phyloP scores from a whole-genome alignment of 2,329 filamentous ascomycete genomes.

The Myriosclerotinia duriaeana region DNA sequence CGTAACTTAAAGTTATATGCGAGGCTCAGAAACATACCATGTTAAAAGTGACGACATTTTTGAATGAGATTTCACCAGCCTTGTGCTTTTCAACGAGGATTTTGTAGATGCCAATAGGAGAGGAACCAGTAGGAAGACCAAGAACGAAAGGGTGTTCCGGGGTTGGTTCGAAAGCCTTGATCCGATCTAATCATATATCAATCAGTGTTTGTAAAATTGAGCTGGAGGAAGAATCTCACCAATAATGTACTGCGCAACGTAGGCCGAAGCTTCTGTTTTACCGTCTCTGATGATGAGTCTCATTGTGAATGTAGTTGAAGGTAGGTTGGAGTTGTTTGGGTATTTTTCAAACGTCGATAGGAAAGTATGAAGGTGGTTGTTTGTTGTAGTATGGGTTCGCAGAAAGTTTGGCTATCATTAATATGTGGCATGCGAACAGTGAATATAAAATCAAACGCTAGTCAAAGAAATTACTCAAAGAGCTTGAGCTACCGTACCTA shows the following conservation, averaged over 20 bases:
- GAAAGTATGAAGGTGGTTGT: conserved; percentile 1
- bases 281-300: conserved; percentile 81
- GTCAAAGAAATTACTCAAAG: conserved; percentile 25
- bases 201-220: neutral
- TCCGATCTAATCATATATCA: conserved; percentile 56
- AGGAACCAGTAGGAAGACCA: conserved; percentile 80
- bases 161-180: conserved; percentile 73
- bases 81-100: conserved; percentile 71
- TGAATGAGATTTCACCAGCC: conserved; percentile 73
- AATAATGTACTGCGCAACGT: conserved; percentile 80
- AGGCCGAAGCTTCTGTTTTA: conserved; percentile 64
- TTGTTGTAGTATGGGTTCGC: conserved; percentile 2
- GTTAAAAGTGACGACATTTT: conserved; percentile 88
- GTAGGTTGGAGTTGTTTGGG: neutral
- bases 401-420: neutral
- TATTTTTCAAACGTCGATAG: neutral
- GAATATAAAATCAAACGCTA: conserved; percentile 14
- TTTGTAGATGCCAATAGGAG: conserved; percentile 75
- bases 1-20: conserved; percentile 14
- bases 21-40: conserved; percentile 57
- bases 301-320: conserved; percentile 49
- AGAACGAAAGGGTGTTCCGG: conserved; percentile 74
- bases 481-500: conserved; percentile 5
- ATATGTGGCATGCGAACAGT: conserved; percentile 9
- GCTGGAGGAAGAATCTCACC: conserved; percentile 45